Conservation (phyloP, 768 basidiomycete genomes). For the Mycena metata region DNA sequence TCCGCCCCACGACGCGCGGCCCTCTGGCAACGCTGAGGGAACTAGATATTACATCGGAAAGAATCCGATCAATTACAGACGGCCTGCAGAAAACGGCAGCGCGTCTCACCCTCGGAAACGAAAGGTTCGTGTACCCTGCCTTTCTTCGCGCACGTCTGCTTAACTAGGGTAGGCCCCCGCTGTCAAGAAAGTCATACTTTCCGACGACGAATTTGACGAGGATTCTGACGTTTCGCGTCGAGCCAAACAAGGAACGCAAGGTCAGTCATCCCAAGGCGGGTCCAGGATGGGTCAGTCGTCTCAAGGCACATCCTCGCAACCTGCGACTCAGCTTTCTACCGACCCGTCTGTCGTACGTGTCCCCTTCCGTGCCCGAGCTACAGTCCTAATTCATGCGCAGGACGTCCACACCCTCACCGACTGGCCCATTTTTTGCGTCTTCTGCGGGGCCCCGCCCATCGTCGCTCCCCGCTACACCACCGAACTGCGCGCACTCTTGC, state of each 20-base stretch:
- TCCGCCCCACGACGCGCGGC: background rate
- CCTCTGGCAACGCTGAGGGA: background rate
- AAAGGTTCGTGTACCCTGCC: background rate
- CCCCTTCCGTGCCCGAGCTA: too few species aligned
- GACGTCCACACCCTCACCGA: background rate
- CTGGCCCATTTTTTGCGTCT: slow-evolving; percentile 22
- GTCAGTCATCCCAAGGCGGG: too few species aligned
- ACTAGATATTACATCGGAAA: slow-evolving; percentile 5
- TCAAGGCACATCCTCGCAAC: background rate
- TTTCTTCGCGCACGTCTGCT: background rate
- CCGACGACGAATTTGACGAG: background rate
- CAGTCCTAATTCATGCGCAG: background rate
- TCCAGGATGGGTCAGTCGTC: background rate
- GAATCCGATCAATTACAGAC: slow-evolving; percentile 5
- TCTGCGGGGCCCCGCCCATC: background rate
- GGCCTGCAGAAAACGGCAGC: too few species aligned
- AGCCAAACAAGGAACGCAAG: background rate
- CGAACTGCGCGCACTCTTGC: slow-evolving; percentile 16
- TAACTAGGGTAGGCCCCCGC: background rate
- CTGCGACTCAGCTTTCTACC: background rate
- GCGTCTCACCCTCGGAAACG: background rate
- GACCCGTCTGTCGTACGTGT: background rate
- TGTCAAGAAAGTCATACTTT: background rate
- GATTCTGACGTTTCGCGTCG: background rate
- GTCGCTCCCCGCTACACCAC: slow-evolving; percentile 1